Evolutionary conservation across 306 rosid genomes (phyloP), one percentile per base, ranked within the genome.

Genomic region (Vigna trinervia): DNA sequence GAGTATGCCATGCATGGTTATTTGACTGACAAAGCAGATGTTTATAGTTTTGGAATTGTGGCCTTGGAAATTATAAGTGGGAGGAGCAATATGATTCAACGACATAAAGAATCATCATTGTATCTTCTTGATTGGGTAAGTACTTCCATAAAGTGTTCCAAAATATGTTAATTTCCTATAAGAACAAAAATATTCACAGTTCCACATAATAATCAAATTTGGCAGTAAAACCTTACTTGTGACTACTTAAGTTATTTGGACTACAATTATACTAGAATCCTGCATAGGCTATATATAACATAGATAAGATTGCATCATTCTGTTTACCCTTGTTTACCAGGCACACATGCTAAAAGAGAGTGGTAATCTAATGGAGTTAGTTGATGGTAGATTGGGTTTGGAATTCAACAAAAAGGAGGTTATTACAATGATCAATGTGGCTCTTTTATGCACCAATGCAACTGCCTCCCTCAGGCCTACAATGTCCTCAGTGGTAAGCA

Each of bases 1-100:
- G 89, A 87, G 75, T 90, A 88, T 47, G 88, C 90, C 1, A 85
- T 88, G 94, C 85, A 85, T 12, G 92, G 97, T 65, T 82, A 91
- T 69, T 83, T 91, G 53, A 26, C 41, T 0, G 41, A 88, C 30
- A 92, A 92, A 69, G 93, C 89, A 28, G 96, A 90, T 77, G 97
- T 90, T 0, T 92, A 90, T 51, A 92, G 94, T 69, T 92, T 87
- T 28, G 96, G 92, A 19, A 71, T 92, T n/a, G 84, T 88, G 5
- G 61, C 56, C 0, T 80, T 80, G 78, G 83, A 80, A 80, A 63
- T 80, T 41, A 74, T 80, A 41, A 72, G 65, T 28, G 65, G 65
- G 39, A 59, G 30, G 65, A 59, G 41, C 65, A 59, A 28, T 38
- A 28, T 38, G 19, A 26, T 28, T 12, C 30, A 38, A 38, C 65